Base-by-base conservation (phyloP, 2,329 filamentous ascomycete genomes). In the Verticillium tricorpus region DNA sequence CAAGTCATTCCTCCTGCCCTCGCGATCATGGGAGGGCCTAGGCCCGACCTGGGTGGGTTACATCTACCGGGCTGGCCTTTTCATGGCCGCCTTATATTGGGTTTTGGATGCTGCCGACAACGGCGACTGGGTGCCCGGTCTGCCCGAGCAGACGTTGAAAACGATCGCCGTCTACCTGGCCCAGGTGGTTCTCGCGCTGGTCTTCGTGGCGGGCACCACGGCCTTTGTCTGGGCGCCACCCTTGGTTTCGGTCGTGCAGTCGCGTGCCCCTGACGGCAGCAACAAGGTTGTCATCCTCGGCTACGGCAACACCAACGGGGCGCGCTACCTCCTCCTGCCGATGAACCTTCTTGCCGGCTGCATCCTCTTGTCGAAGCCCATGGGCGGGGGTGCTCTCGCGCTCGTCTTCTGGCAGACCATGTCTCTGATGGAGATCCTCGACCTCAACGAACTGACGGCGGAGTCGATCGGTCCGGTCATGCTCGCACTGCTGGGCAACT, bases 231-330 rank as follows among this genome's bases (percentile, higher is more conserved):
- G 91, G 87, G 89, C 92, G 0, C 90, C 92, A 35, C 93, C 94
- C 1, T 91, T 92, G 67, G 86, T 98, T 56, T 89, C 86, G 60
- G 90, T 98, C 70, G 78, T 87, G 60, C 77, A 83, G 45, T 75
- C 80, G 39, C 71, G 78, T n/a, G 66, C 75, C 50, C 75, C 76
- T 52, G 72, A 76, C 7, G 77, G 79, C 22, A 77, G 78, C 64
- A 77, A 83, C 34, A 81, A 85, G 66, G 86, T 97, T 63, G 91
- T 90, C 35, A 90, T 97, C 63, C 84, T 96, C 19, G 95, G 95
- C 55, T 98, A 96, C 76, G 91, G 89, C 66, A 99, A 99, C 71
- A 87, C 92, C n/a, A 89, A 97, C 70, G 95, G 95, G 62, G 90
- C 92, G 1, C 89, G 94, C 32, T 98, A 96, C 76, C 88, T 97